A percentile compares a stretch with the other conserved stretches of the same genome.
Evolutionary conservation across 1,284 basidiomycete genomes (phyloP).

Genomic region (Thecaphora frezii): DNA sequence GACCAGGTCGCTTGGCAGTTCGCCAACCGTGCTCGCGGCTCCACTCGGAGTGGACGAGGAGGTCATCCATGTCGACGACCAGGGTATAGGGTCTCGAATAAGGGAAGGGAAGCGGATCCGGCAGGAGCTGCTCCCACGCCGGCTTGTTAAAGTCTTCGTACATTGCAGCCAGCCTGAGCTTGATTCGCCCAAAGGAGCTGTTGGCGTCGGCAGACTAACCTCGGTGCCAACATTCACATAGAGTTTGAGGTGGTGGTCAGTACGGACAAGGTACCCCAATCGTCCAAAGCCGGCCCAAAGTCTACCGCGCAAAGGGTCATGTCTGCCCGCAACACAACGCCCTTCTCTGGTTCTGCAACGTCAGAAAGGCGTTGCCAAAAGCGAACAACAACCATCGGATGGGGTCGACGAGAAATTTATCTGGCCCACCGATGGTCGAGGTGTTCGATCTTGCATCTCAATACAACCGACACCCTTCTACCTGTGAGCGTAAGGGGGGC

Average conservation of each 20-base stretch:
- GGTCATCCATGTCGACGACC: conserved; percentile 85
- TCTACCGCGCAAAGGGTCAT: too few relatives aligned
- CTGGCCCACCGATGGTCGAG: too few relatives aligned
- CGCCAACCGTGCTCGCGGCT: conserved; percentile 61
- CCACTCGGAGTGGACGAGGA: conserved; percentile 89
- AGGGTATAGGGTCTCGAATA: conserved; percentile 90
- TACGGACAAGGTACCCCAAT: too few relatives aligned
- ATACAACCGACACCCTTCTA: conserved; percentile 42
- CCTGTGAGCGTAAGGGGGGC: background rate
- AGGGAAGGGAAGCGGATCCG: conserved; percentile 79
- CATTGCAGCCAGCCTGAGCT: conserved; percentile 37
- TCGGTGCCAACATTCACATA: too few relatives aligned
- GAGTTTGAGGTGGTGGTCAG: too few relatives aligned
- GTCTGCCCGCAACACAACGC: background rate
- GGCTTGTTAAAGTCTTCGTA: conserved; percentile 63
- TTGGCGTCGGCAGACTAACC: too few relatives aligned
- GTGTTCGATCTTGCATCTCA: conserved; percentile 23
- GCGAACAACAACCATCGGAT: too few relatives aligned
- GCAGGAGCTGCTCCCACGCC: conserved; percentile 85
- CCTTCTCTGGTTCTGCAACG: background rate
- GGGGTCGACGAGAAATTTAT: too few relatives aligned
- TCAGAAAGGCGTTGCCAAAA: background rate
- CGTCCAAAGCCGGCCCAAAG: too few relatives aligned
- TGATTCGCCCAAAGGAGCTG: conserved; percentile 47
- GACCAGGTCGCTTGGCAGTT: conserved; percentile 74